These are phyloP conservation scores for Litchi chinensis DNA, from an alignment of 345 rosid genomes.

Conservation along the genomic window DNA sequence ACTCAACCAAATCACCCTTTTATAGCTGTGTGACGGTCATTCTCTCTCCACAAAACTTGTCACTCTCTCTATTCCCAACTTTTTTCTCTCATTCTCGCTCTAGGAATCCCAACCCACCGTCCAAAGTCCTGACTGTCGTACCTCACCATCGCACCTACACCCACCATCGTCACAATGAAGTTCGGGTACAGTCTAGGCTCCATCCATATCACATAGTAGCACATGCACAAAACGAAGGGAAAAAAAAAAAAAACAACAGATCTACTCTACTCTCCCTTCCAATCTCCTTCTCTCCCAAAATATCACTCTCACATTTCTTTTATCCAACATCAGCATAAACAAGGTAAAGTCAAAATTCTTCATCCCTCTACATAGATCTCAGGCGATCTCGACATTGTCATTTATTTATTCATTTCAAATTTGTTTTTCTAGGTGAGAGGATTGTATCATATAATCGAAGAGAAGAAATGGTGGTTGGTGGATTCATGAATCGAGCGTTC, in stretches of 20 bases:
- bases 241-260: not conserved
- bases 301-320: not conserved
- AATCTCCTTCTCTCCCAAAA: not conserved
- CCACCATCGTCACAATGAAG: no score
- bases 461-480: constrained; percentile 77
- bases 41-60: no score
- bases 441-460: not conserved
- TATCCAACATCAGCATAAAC: not conserved
- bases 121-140: no score
- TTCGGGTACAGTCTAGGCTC: not conserved
- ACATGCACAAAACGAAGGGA: not conserved
- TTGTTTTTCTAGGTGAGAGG: not conserved
- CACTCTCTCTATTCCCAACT: no score
- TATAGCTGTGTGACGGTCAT: no score
- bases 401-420: not conserved
- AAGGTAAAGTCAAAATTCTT: constrained; percentile 6
- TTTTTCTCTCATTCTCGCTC: no score
- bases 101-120: no score
- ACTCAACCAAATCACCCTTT: no score
- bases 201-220: not conserved
- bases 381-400: not conserved
- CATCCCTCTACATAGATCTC: not conserved
- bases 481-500: constrained; percentile 88
- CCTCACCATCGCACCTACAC: no score
- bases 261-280: not conserved